Evolutionary conservation across 2,329 filamentous ascomycete genomes (phyloP), one percentile per base, ranked within the genome.

Genomic region (Colletotrichum siamense): DNA sequence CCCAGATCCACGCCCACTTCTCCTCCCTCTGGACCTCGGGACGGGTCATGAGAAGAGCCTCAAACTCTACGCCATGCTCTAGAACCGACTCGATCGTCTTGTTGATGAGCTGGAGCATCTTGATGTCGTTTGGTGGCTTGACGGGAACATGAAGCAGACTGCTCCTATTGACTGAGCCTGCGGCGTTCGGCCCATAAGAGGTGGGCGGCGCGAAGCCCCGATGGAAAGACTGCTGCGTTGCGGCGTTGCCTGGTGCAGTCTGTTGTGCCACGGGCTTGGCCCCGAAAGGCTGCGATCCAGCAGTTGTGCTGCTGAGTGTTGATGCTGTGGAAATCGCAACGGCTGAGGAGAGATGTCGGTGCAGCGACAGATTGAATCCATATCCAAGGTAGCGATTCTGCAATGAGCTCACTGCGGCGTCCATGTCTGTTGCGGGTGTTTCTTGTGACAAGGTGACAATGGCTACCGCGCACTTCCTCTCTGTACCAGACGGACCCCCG

Each of bases 1-100:
- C 94, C 93, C 95, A 99, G 7, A 99, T 88, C 95, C 96, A 99
- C 0, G 96, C 94, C 93, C 96, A 99, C 79, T 94, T 96, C 83
- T 98, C 95, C 76, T 98, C 95, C 55, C 90, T 91, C 82, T 98
- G 95, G 2, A 99, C 94, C 71, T 96, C 92, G 0, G 94, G 92
- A 22, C 95, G 90, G 66, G 93, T 94, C 97, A 99, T 99, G 8
- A 99, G 89, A 3, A 98, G 88, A 7, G 96, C 96, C 84, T 99
- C 97, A 77, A 98, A 98, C 81, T 97, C 95, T 0, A 95, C 92
- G 0, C 96, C 96, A 79, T 97, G 92, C 26, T 92, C 91, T 10
- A 98, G 87, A 0, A 99, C 88, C 4, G 91, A 90, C 81, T 99
- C 96, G 39, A 98, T 90, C 0, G 96, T 94, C 82, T 94, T 96